These are phyloP conservation scores for Plasmodium vinckei DNA, from an alignment of 169 alveolate species.

Conservation along the genomic window DNA sequence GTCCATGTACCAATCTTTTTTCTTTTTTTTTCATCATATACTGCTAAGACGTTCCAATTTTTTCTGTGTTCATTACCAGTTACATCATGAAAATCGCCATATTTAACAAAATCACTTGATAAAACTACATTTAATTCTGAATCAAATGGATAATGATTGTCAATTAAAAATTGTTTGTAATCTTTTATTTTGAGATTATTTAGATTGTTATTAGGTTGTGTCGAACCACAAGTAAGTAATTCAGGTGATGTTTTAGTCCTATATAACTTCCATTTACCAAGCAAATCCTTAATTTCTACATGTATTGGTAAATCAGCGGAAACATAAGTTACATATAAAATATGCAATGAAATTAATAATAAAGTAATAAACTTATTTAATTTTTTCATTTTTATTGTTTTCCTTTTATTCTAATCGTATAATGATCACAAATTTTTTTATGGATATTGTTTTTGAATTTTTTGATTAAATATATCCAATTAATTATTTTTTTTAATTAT, in stretches of 20 bases:
- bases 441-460: too few species aligned
- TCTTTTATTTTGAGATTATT: slow-evolving; percentile 50
- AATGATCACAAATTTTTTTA: too few species aligned
- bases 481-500: too few species aligned
- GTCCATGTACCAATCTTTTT: slow-evolving; percentile 65
- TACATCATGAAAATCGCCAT: slow-evolving; percentile 63
- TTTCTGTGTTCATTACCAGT: slow-evolving; percentile 64
- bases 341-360: slow-evolving; percentile 18
- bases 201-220: slow-evolving; percentile 59
- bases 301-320: slow-evolving; percentile 62
- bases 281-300: slow-evolving; percentile 37
- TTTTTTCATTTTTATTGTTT: slow-evolving; percentile 24
- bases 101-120: slow-evolving; percentile 51
- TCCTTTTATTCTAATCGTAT: background rate
- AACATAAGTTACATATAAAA: slow-evolving; percentile 19
- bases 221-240: slow-evolving; percentile 67
- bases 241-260: slow-evolving; percentile 28
- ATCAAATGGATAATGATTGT: slow-evolving; percentile 28
- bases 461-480: too few species aligned
- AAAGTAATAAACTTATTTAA: background rate
- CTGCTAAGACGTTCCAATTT: slow-evolving; percentile 71
- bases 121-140: slow-evolving; percentile 37
- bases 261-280: slow-evolving; percentile 71
- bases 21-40: slow-evolving; percentile 61
- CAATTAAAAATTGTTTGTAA: slow-evolving; percentile 29